A percentile compares a stretch with the other conserved stretches of the same genome.
Conservation (phyloP, 1,284 basidiomycete genomes). For the Leccinum pseudoinsigne region DNA sequence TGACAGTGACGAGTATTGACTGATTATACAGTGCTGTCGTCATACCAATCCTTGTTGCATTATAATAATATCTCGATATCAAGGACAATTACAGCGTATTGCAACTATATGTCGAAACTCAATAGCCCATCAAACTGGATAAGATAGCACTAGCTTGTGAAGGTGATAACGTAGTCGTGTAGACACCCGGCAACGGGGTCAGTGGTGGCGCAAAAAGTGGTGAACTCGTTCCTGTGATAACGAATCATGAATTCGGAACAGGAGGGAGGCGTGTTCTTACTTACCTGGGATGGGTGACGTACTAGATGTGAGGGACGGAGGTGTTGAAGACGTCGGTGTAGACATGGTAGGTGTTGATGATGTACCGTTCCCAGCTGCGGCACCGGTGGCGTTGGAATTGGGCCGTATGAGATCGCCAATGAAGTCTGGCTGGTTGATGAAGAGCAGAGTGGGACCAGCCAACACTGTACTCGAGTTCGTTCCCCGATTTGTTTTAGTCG, state of each 20-base stretch:
- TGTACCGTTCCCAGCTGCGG: not conserved
- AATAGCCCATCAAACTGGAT: conserved; percentile 8
- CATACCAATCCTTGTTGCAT: conserved; percentile 4
- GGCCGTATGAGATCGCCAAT: conserved; percentile 48
- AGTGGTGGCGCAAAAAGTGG: conserved; percentile 5
- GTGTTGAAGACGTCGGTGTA: conserved; percentile 7
- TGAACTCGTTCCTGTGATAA: conserved; percentile 3
- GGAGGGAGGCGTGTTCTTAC: not conserved
- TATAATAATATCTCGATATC: conserved; percentile 9
- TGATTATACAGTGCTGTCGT: conserved; percentile 1
- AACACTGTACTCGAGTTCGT: conserved; percentile 44
- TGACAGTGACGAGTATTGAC: conserved; percentile 66
- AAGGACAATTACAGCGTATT: conserved; percentile 6
- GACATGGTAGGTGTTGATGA: conserved; percentile 4
- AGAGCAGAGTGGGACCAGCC: conserved; percentile 71
- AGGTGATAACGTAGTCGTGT: conserved; percentile 15
- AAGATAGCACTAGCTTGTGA: conserved; percentile 19
- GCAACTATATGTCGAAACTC: conserved; percentile 3
- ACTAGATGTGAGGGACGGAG: conserved; percentile 38
- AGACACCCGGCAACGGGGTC: not conserved
- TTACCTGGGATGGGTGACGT: conserved; percentile 45
- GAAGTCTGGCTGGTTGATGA: conserved; percentile 54
- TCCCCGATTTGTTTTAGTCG: conserved; percentile 12
- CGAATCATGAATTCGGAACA: not conserved
- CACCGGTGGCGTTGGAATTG: conserved; percentile 4